These are phyloP conservation scores for Gnomoniopsis sp. DNA, from an alignment of 2,329 filamentous ascomycete genomes.

Conservation along the genomic window DNA sequence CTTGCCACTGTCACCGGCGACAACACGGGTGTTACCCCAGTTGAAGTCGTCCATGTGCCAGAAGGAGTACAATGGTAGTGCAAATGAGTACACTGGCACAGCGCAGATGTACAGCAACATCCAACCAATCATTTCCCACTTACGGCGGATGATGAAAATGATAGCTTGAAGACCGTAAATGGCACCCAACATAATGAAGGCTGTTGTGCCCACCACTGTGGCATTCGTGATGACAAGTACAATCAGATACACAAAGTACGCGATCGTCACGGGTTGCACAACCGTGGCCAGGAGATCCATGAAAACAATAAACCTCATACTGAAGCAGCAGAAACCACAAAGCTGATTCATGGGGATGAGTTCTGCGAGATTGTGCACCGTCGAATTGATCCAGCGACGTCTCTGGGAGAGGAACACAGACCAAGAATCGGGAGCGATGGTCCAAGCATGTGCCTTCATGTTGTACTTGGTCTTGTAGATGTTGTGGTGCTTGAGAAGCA, in stretches of 20 bases:
- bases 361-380: conserved; percentile 95
- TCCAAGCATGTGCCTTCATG: conserved; percentile 89
- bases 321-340: conserved; percentile 99
- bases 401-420: conserved; percentile 93
- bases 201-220: conserved; percentile 71
- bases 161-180: conserved; percentile 96
- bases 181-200: conserved; percentile 87
- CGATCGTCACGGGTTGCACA: conserved; percentile 86
- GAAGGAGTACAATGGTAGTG: conserved; percentile 88
- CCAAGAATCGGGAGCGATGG: conserved; percentile 93
- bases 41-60: conserved; percentile 99
- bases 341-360: conserved; percentile 90
- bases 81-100: conserved; percentile 88
- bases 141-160: conserved; percentile 93
- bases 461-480: conserved; percentile 99
- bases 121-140: conserved; percentile 99
- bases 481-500: conserved; percentile 86
- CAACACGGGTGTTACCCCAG: conserved; percentile 98
- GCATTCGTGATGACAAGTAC: conserved; percentile 63
- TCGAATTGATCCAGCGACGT: conserved; percentile 99
- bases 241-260: conserved; percentile 87
- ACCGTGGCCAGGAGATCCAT: conserved; percentile 88
- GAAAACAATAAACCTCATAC: conserved; percentile 97
- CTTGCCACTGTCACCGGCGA: conserved; percentile 88
- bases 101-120: conserved; percentile 95